Evolutionary conservation across 257 asterid genomes (phyloP).

Genomic region (Nicotiana tomentosiformis): DNA sequence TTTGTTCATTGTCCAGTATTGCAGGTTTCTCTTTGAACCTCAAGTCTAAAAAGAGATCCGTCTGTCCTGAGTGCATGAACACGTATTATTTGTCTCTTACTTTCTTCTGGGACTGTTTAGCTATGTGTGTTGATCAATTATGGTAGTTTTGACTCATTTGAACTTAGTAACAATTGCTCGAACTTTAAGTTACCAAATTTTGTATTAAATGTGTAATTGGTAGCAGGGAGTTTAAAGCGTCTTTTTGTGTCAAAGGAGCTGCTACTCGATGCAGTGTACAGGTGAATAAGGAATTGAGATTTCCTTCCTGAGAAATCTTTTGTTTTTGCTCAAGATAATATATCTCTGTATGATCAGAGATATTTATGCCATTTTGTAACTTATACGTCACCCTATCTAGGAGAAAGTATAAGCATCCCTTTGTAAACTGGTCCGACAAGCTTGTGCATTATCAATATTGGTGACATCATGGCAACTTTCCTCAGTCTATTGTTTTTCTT

Average conservation of each 20-base stretch:
- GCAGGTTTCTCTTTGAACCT: slow-evolving; percentile 8
- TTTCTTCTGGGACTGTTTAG: not conserved
- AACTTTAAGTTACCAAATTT: not conserved
- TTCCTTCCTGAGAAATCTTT: not conserved
- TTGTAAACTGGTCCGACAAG: not conserved
- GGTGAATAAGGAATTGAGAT: not conserved
- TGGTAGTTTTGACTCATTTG: not conserved
- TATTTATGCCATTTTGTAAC: not conserved
- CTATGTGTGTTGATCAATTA: not conserved
- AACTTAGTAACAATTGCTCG: not conserved
- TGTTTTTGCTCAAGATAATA: not conserved
- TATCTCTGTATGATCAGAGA: not conserved
- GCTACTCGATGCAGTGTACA: not conserved
- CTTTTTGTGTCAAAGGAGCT: not conserved
- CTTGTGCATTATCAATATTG: not conserved
- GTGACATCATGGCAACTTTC: not conserved
- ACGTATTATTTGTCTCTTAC: not conserved
- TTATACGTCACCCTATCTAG: not conserved
- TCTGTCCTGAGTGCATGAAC: not conserved
- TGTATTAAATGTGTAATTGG: not conserved
- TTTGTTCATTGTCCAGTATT: not conserved
- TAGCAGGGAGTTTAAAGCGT: not conserved
- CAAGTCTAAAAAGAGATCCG: not conserved
- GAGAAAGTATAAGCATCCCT: not conserved
- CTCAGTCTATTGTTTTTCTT: not conserved